These are phyloP conservation scores for Chaetomidium leptoderma DNA, from an alignment of 495 filamentous ascomycete genomes.

Conservation along the genomic window DNA sequence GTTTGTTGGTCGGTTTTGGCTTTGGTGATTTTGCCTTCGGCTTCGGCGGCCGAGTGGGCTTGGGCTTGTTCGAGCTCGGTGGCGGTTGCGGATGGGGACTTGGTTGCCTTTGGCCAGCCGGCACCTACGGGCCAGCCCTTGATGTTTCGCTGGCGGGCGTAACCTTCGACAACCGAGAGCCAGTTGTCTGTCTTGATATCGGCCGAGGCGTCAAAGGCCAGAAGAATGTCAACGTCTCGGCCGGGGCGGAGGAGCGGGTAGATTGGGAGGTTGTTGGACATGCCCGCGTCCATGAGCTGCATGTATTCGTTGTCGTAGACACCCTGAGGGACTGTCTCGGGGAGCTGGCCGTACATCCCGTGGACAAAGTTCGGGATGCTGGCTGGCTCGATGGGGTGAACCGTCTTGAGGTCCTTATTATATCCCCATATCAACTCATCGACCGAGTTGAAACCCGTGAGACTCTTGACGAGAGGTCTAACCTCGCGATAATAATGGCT, in stretches of 20 bases:
- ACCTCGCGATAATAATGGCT: constrained; percentile 95
- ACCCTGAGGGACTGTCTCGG: constrained; percentile 66
- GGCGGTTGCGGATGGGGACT: constrained; percentile 52
- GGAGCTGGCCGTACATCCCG: constrained; percentile 71
- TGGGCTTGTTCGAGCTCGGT: constrained; percentile 65
- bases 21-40: constrained; percentile 57
- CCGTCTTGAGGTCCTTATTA: constrained; percentile 74
- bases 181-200: constrained; percentile 58
- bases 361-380: constrained; percentile 80
- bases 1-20: constrained; percentile 54
- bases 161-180: constrained; percentile 88
- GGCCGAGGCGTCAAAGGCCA: constrained; percentile 46
- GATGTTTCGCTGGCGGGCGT: constrained; percentile 79
- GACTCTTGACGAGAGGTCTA: constrained; percentile 66
- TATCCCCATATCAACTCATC: constrained; percentile 81
- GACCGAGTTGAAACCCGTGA: constrained; percentile 70
- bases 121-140: constrained; percentile 90
- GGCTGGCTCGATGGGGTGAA: constrained; percentile 90
- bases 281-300: constrained; percentile 93
- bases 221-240: constrained; percentile 82
- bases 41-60: constrained; percentile 53
- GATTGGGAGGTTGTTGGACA: constrained; percentile 95
- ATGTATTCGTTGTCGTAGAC: constrained; percentile 66
- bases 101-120: constrained; percentile 72
- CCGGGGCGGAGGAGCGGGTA: constrained; percentile 89